Base-by-base conservation (phyloP, 495 filamentous ascomycete genomes). In the Penicillium coffeae region DNA sequence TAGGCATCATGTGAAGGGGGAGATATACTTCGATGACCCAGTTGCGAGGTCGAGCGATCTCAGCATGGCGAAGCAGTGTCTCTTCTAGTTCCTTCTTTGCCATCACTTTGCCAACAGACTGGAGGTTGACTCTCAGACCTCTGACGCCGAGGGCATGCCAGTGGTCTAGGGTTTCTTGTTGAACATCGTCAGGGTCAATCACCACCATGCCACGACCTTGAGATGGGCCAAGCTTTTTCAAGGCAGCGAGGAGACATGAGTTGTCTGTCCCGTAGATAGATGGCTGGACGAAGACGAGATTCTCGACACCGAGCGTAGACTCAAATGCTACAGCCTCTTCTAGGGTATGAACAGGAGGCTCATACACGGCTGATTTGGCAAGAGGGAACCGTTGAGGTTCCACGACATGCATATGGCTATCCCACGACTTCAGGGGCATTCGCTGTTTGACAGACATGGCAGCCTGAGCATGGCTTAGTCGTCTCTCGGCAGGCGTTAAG, bases 401-500 rank as follows among this genome's bases (percentile, higher is more conserved):
- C 42, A 76, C 64, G 44, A 76, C 68, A 52, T 79, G 76, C 71
- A 79, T 77, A 48, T 79, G 76, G 32, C 70, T 74, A 54, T 78
- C 75, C 76, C 76, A 79, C 49, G 72, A 61, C 8, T 53, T 46
- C 9, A 45, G 45, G 13, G 73, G 72, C n/a, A 74, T 45, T 43
- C 59, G 60, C 34, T 55, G 43, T 22, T 48, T 64, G 30, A 68
- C 22, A 4, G 54, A 56, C 15, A 45, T 20, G 14, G 37, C 3
- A 15, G 30, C 22, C 8, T 42, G 42, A n/a, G 34, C 42, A 51
- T 55, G 44, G 38, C 47, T 54, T 34, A 34, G 39, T n/a, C 45
- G 51, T n/a, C 42, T 45, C 16, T 47, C 42, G 16, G 51, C 21
- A 8, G 40, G 35, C 19, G 48, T 45, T 12, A 47, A 50, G 15